phyloP scores from a whole-genome alignment of 1,284 basidiomycete genomes.

The Ustilago crameri region DNA sequence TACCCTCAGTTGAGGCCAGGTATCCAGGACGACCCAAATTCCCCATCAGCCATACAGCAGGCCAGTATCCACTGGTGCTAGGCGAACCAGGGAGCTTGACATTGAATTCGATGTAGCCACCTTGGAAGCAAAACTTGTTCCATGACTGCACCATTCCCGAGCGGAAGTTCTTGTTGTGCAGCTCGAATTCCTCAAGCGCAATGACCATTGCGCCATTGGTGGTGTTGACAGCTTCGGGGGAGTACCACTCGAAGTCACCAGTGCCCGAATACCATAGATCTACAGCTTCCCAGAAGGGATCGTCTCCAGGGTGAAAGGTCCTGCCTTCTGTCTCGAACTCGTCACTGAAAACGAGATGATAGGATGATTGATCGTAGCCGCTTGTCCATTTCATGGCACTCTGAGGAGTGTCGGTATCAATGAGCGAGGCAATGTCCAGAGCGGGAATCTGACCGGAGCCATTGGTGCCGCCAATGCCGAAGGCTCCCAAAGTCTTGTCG shows the following conservation, averaged over 20 bases:
- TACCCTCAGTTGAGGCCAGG: slow-evolving; percentile 63
- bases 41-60: slow-evolving; percentile 67
- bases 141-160: slow-evolving; percentile 67
- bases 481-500: slow-evolving; percentile 48
- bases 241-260: slow-evolving; percentile 68
- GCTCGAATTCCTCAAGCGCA: slow-evolving; percentile 50
- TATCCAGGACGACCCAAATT: slow-evolving; percentile 67
- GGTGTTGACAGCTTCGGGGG: slow-evolving; percentile 64
- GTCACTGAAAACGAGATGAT: slow-evolving; percentile 76
- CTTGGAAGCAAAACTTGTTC: slow-evolving; percentile 68
- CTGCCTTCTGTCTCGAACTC: slow-evolving; percentile 80
- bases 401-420: slow-evolving; percentile 57
- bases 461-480: slow-evolving; percentile 77
- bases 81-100: slow-evolving; percentile 55
- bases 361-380: slow-evolving; percentile 38
- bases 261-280: slow-evolving; percentile 67
- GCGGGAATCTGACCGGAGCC: slow-evolving; percentile 61
- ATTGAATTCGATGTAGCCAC: slow-evolving; percentile 64
- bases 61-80: slow-evolving; percentile 71
- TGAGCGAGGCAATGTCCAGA: slow-evolving; percentile 37
- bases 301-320: slow-evolving; percentile 70
- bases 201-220: slow-evolving; percentile 57
- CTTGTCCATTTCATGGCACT: slow-evolving; percentile 39
- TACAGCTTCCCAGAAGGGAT: slow-evolving; percentile 66
- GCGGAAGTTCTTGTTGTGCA: slow-evolving; percentile 64